Percentiles rank a stretch among this genome's conserved stretches.
Evolutionary conservation across 2,329 filamentous ascomycete genomes (phyloP).

Genomic region (Graphilbum fragrans): DNA sequence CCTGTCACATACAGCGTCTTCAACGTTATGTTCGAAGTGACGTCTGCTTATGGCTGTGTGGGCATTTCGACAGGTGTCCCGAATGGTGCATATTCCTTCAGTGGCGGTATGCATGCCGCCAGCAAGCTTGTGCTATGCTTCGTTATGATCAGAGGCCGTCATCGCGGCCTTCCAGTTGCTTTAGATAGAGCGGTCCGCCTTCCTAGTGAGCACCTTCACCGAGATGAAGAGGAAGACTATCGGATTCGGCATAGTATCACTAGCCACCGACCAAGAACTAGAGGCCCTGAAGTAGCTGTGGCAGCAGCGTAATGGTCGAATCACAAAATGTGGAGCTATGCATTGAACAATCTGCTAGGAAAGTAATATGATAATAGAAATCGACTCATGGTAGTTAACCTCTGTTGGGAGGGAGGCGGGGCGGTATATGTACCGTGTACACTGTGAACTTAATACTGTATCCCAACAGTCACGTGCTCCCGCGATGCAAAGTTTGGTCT

Average conservation of each 20-base stretch:
- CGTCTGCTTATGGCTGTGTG: slow-evolving; percentile 46
- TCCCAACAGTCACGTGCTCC: no score
- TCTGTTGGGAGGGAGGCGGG: no score
- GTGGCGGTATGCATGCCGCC: slow-evolving; percentile 33
- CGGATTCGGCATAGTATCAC: slow-evolving; percentile 25
- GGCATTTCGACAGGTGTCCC: slow-evolving; percentile 44
- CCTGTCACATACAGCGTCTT: slow-evolving; percentile 44
- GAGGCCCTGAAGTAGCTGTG: background rate
- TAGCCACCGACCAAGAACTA: slow-evolving; percentile 15
- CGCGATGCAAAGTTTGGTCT: no score
- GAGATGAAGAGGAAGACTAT: slow-evolving; percentile 28
- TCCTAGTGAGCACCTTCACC: slow-evolving; percentile 20
- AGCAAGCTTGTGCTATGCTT: slow-evolving; percentile 45
- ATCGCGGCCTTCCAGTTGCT: slow-evolving; percentile 41
- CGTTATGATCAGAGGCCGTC: slow-evolving; percentile 43
- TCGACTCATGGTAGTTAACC: no score
- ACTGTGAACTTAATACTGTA: no score
- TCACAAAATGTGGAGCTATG: no score
- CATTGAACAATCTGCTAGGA: no score
- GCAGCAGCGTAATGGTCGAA: no score
- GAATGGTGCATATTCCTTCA: slow-evolving; percentile 38
- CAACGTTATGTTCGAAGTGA: slow-evolving; percentile 44
- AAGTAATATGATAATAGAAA: no score
- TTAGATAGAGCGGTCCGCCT: slow-evolving; percentile 40
- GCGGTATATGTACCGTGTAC: no score